These are phyloP conservation scores for Capronia coronata DNA, from an alignment of 2,329 filamentous ascomycete species.

Conservation along the genomic window DNA sequence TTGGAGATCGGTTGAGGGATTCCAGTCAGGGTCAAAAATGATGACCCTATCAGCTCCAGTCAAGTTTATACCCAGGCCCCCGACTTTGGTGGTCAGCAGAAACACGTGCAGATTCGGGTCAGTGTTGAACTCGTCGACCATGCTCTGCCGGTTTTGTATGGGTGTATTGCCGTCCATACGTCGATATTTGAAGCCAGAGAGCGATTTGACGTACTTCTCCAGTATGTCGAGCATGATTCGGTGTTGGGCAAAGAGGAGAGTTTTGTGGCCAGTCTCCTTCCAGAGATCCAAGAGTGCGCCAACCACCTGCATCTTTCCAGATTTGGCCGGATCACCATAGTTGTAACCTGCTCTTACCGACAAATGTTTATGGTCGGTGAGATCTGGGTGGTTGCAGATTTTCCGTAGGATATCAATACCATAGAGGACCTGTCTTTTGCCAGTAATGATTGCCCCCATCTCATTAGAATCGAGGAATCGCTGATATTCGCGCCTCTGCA, in stretches of 20 bases:
- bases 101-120: conserved; percentile 76
- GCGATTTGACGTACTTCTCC: conserved; percentile 65
- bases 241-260: conserved; percentile 84
- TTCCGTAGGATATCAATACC: conserved; percentile 90
- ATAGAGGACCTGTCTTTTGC: conserved; percentile 71
- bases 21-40: conserved; percentile 98
- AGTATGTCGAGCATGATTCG: conserved; percentile 94
- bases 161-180: conserved; percentile 92
- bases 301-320: conserved; percentile 93
- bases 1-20: conserved; percentile 92
- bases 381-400: conserved; percentile 94
- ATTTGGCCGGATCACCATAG: conserved; percentile 72
- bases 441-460: conserved; percentile 72
- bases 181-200: conserved; percentile 67
- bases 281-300: conserved; percentile 81
- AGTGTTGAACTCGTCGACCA: conserved; percentile 91
- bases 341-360: conserved; percentile 59
- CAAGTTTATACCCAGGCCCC: conserved; percentile 85
- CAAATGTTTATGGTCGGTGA: conserved; percentile 61
- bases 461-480: conserved; percentile 75
- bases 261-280: conserved; percentile 90
- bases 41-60: conserved; percentile 94
- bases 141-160: conserved; percentile 76
- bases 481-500: conserved; percentile 75
- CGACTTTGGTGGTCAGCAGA: conserved; percentile 89